Percentiles rank a stretch among this genome's conserved stretches.
Evolutionary conservation across 305 asterid species (phyloP).

Genomic region (Fraxinus floribunda): DNA sequence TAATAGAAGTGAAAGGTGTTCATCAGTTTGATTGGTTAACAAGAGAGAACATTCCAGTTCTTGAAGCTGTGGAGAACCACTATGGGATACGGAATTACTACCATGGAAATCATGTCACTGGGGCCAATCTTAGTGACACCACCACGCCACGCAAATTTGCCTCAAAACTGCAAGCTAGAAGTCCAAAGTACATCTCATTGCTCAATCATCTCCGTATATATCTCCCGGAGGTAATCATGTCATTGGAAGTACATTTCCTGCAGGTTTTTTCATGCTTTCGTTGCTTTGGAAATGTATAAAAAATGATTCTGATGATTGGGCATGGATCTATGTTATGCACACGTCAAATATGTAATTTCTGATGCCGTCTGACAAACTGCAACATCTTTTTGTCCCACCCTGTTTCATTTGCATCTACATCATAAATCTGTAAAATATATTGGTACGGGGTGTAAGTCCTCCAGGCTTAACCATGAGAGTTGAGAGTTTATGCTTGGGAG

Average conservation of each 20-base stretch:
- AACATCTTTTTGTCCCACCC: not conserved
- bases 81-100: conserved; percentile 80
- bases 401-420: conserved; percentile 1
- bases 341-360: not conserved
- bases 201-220: conserved; percentile 98
- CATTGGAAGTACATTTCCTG: conserved; percentile 10
- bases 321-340: not conserved
- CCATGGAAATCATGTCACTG: conserved; percentile 93
- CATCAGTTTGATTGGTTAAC: conserved; percentile 99
- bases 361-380: not conserved
- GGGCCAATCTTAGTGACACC: conserved; percentile 85
- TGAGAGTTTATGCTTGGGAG: not conserved
- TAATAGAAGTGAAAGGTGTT: conserved; percentile 91
- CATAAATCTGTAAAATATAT: conserved; percentile 6
- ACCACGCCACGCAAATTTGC: conserved; percentile 86
- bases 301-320: conserved; percentile 8
- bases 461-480: not conserved
- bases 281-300: conserved; percentile 10
- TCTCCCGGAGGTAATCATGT: conserved; percentile 82
- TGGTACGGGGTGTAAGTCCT: not conserved
- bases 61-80: conserved; percentile 95
- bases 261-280: conserved; percentile 6
- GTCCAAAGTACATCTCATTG: conserved; percentile 93
- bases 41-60: conserved; percentile 95
- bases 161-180: conserved; percentile 93